phyloP scores from a whole-genome alignment of 495 filamentous ascomycete species.

The Daldinia caldariorum region DNA sequence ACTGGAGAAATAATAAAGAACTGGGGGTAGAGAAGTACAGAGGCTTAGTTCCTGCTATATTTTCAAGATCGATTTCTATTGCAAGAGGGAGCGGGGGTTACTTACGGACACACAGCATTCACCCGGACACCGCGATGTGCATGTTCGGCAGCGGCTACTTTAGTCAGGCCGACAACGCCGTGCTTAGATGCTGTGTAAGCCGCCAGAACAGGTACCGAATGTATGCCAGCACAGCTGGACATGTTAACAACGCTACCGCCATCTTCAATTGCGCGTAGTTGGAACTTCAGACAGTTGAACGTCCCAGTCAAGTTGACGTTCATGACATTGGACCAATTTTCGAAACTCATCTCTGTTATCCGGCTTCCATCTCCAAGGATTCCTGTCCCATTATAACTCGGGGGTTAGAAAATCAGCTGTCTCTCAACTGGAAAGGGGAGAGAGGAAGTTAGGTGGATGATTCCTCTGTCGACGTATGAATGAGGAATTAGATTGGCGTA shows the following conservation, averaged over 20 bases:
- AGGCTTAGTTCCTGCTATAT: not conserved
- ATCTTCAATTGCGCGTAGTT: slow-evolving; percentile 52
- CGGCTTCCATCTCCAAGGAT: slow-evolving; percentile 25
- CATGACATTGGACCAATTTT: slow-evolving; percentile 34
- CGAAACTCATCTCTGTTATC: slow-evolving; percentile 28
- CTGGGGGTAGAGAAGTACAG: not conserved
- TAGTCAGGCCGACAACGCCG: slow-evolving; percentile 65
- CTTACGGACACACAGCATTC: slow-evolving; percentile 65
- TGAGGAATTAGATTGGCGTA: not conserved
- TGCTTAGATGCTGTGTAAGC: slow-evolving; percentile 65
- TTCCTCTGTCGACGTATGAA: not conserved
- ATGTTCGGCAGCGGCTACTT: slow-evolving; percentile 61
- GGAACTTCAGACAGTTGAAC: slow-evolving; percentile 45
- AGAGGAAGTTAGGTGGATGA: not conserved
- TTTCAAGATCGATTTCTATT: too few relatives aligned
- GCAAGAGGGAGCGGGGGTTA: slow-evolving; percentile 1
- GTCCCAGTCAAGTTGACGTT: slow-evolving; percentile 38
- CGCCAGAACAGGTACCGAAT: slow-evolving; percentile 51
- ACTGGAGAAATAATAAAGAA: not conserved
- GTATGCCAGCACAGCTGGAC: slow-evolving; percentile 57
- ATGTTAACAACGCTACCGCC: slow-evolving; percentile 65
- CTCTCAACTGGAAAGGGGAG: not conserved
- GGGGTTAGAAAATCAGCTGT: not conserved
- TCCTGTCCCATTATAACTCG: slow-evolving; percentile 14
- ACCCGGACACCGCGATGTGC: slow-evolving; percentile 60